These are phyloP conservation scores for Solanum paucissectum DNA, from an alignment of 257 asterid genomes.

Conservation along the genomic window DNA sequence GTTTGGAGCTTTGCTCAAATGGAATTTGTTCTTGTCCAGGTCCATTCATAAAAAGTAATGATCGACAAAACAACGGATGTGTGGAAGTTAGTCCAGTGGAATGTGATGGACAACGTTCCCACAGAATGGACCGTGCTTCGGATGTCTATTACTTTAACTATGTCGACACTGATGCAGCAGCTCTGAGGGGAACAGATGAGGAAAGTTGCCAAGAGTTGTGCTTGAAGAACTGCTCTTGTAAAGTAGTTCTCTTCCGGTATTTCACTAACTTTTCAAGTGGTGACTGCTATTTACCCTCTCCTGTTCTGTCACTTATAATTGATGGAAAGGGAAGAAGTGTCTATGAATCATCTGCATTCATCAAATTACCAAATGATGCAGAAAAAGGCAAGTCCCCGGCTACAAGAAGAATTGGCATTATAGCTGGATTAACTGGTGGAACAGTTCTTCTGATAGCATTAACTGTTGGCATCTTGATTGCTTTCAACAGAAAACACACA, in stretches of 20 bases:
- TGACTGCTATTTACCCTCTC: slow-evolving; percentile 25
- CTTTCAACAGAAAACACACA: not conserved
- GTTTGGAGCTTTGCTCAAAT: slow-evolving; percentile 21
- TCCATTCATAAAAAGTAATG: slow-evolving; percentile 9
- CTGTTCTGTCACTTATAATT: slow-evolving; percentile 22
- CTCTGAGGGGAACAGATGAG: slow-evolving; percentile 1
- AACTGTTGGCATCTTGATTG: not conserved
- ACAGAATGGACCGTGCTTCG: slow-evolving; percentile 17
- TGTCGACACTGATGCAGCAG: not conserved
- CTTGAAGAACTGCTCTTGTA: slow-evolving; percentile 30
- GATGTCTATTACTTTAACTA: slow-evolving; percentile 18
- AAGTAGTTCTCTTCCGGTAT: slow-evolving; percentile 25
- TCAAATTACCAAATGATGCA: slow-evolving; percentile 8
- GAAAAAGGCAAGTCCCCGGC: not conserved
- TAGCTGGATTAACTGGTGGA: not conserved
- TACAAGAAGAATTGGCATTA: not conserved
- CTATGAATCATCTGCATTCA: slow-evolving; percentile 7
- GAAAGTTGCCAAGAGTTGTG: slow-evolving; percentile 25
- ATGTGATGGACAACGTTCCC: slow-evolving; percentile 14
- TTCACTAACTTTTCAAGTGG: slow-evolving; percentile 10
- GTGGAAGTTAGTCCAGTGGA: slow-evolving; percentile 15
- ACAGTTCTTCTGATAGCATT: not conserved
- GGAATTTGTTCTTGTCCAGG: slow-evolving; percentile 33
- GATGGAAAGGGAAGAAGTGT: slow-evolving; percentile 6
- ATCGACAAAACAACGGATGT: slow-evolving; percentile 28